Evolutionary conservation across 2,329 filamentous ascomycete species (phyloP), one percentile per base, ranked within the genome.

Genomic region (Aureobasidium sp.): DNA sequence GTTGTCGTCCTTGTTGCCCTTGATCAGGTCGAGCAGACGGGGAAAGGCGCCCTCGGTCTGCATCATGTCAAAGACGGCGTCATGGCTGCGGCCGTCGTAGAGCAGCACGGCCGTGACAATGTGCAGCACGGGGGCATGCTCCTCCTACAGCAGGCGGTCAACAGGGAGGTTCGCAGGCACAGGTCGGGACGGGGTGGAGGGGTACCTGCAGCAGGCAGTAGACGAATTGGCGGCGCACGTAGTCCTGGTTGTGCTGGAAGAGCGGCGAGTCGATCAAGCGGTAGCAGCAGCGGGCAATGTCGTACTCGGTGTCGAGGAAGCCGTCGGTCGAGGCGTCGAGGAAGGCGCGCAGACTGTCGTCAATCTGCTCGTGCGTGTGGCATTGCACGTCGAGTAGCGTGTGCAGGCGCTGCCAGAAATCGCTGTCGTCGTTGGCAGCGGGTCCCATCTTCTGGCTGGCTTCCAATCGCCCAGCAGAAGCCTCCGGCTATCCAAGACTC

Each of bases 151-250:
- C 58, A 99, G 80, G 73, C 91, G 92, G 75, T 96, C 91, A 67
- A 97, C 86, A 44, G 12, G 17, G n/a, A 29, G 11, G 52, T 17
- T 53, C 39, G 25, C 9, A 36, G 64, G 65, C 51, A 48, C 20
- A 15, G 14, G 39, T 49, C 37, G 41, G 37, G 36, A 41, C 11
- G n/a, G n/a, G 14, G 22, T 25, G 41, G 25, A 29, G 3, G 65
- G 73, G 51, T 75, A 85, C 83, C 77, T 87, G 83, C 59, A 97
- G 78, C 58, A 99, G 80, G 73, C 91, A 92, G 75, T 96, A 91
- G 67, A 97, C 86, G 70, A 99, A 91, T 77, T 97, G 94, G 48
- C 85, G 89, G 65, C 93, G 89, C 65, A 97, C 89, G 76, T 99
- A 97, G 62, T 91, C 87, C 67, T 85, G 83, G 73, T 97, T 87